Evolutionary conservation across 345 rosid genomes (phyloP), one percentile per base, ranked within the genome.

Genomic region (Eucalyptus sp.): DNA sequence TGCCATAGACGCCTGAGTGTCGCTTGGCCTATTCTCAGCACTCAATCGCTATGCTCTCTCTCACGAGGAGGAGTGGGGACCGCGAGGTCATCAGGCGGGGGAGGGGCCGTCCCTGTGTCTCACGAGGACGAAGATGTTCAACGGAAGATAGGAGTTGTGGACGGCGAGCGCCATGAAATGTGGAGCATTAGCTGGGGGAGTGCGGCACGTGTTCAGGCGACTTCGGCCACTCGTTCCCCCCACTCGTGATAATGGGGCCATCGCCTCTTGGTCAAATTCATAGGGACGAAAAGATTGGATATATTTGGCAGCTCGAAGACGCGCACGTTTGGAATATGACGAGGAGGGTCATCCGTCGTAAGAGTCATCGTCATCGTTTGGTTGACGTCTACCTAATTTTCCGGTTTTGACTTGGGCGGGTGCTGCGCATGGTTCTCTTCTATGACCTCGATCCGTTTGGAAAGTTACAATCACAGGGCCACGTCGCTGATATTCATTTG

Each of bases 311-410:
- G 84, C 84, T 76, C 84, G 84, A 76, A 76, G 84, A 20, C 84
- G 84, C 84, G 84, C 84, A 41, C 84, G 84, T 76, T 76, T 41
- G 84, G 84, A 76, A 76, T 20, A 76, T 76, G 84, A 76, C 84
- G 48, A 37, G 48, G 84, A 41, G 44, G 48, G 48, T 11, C 84
- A 20, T 20, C 15, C 46, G 5, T 41, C 84, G 84, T 37, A 20
- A 76, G 83, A 20, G 48, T 76, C 83, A 10, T 76, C 83, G 83
- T 76, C 84, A 76, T 20, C 27, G 2, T 3, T 76, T 5, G 27
- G 48, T 76, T 76, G 48, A 76, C 84, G 84, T 37, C 48, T 41
- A 2, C 84, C 84, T 76, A 76, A 76, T 41, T 76, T 37, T 41
- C 41, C 6, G 27, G 84, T 20, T 20, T 41, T 76, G 84, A 76